Evolutionary conservation across 257 asterid species (phyloP), one percentile per base, ranked within the genome.

Genomic region (Petrea volubilis): DNA sequence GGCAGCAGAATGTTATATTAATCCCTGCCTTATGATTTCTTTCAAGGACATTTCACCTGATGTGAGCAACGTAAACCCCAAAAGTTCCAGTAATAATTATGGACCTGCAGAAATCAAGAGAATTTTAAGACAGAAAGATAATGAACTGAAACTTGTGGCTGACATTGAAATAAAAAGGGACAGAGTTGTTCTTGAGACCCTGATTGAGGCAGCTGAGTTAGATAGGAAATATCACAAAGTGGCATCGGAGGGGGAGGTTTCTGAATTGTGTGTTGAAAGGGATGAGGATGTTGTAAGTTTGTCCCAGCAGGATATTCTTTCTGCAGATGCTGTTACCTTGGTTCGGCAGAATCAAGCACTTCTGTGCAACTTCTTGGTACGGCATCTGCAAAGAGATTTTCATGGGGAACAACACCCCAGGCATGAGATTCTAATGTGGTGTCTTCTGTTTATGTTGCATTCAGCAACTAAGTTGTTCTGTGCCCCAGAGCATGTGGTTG

Each of bases 241-340:
- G 73, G 77, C 80, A 60, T 38, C 50, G 11, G 82, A 78, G 59
- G 81, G 78, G 59, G 91, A 80, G 67, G 65, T 18, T 52, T 53
- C 76, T 31, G 75, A 60, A 59, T 79, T 87, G 60, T 64, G 38
- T 71, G 77, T 52, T 63, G 97, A 87, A 84, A 92, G 80, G 73
- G 68, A 64, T 58, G 93, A 81, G 69, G 93, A 68, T 67, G 72
- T 69, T 60, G 58, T 84, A 68, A 74, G 53, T 65, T 74, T 90
- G 79, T 81, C 88, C 40, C 71, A 60, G 86, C 80, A 76, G 67
- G 96, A 89, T 82, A 64, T 71, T 74, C 73, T 77, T 64, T 81
- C 86, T 60, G 95, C 97, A 66, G 99, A 94, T 89, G 99, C 98
- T 29, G 74, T 91, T 46, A 88, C 99, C 81, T 85, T 94, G 82